Conservation (phyloP, 306 rosid genomes). For the Crataegus laevigata region DNA sequence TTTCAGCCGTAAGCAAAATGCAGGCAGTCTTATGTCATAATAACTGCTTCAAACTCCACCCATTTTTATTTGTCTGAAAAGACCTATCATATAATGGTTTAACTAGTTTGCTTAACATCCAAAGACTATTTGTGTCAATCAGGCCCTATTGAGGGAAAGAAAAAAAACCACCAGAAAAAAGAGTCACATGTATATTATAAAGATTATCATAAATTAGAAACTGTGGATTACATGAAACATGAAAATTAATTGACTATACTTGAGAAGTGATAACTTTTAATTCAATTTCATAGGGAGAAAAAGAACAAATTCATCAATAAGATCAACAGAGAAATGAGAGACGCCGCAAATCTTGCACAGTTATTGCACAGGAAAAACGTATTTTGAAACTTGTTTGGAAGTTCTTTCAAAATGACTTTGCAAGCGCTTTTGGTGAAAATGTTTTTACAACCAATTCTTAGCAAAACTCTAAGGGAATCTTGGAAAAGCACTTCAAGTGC, state of each 20-base stretch:
- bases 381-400: no score
- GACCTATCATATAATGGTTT: not conserved
- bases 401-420: no score
- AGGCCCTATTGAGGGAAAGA: not conserved
- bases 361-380: not conserved
- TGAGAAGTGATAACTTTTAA: not conserved
- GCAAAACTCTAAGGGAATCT: no score
- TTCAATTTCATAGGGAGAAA: not conserved
- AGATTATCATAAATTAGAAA: not conserved
- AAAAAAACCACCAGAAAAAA: not conserved
- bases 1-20: not conserved
- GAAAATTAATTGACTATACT: not conserved
- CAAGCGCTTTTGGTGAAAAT: no score
- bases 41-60: not conserved
- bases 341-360: not conserved
- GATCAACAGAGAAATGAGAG: not conserved
- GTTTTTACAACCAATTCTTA: no score
- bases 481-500: no score
- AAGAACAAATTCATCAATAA: not conserved
- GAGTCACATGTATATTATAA: not conserved
- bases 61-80: not conserved
- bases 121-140: not conserved
- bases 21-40: slow-evolving; percentile 9
- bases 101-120: not conserved
- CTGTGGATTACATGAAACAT: not conserved